phyloP scores from a whole-genome alignment of 1,139 yeast genomes.

The Blastobotrys aristatus region DNA sequence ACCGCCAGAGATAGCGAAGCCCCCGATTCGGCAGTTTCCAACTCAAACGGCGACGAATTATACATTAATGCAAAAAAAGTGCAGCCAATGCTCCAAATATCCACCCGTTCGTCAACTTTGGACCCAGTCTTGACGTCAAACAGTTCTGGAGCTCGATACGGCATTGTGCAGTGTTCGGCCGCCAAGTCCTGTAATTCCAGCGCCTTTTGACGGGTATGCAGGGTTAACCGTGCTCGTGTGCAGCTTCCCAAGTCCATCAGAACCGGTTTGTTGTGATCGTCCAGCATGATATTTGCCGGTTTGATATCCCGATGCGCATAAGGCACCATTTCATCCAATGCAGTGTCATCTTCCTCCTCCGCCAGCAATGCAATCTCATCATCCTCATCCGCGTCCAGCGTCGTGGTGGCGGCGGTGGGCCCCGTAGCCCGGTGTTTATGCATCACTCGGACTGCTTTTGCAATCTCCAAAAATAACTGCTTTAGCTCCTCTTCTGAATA shows the following conservation, averaged over 20 bases:
- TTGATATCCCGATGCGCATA: conserved; percentile 84
- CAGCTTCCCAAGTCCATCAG: conserved; percentile 84
- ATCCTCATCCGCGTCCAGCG: conserved; percentile 12
- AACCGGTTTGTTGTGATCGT: conserved; percentile 60
- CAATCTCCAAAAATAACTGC: conserved; percentile 58
- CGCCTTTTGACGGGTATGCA: conserved; percentile 64
- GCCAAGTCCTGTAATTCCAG: conserved; percentile 73
- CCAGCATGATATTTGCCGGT: conserved; percentile 83
- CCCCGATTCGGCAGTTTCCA: conserved; percentile 74
- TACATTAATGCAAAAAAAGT: conserved; percentile 71
- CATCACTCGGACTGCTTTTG: conserved; percentile 70
- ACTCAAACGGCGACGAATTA: conserved; percentile 81
- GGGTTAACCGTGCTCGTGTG: conserved; percentile 52
- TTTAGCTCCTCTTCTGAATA: conserved; percentile 62
- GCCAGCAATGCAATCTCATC: conserved; percentile 15
- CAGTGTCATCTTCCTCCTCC: conserved; percentile 29
- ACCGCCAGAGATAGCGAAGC: conserved; percentile 79
- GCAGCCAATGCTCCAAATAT: conserved; percentile 91
- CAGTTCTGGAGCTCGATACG: conserved; percentile 87
- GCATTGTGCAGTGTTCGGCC: conserved; percentile 80
- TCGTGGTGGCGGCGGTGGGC: conserved; percentile 8
- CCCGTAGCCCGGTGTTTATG: conserved; percentile 47
- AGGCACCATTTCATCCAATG: conserved; percentile 56
- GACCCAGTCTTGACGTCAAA: conserved; percentile 67
- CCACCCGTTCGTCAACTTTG: conserved; percentile 64